Conservation (phyloP, 768 basidiomycete genomes). For the Cystofilobasidium ferigula region DNA sequence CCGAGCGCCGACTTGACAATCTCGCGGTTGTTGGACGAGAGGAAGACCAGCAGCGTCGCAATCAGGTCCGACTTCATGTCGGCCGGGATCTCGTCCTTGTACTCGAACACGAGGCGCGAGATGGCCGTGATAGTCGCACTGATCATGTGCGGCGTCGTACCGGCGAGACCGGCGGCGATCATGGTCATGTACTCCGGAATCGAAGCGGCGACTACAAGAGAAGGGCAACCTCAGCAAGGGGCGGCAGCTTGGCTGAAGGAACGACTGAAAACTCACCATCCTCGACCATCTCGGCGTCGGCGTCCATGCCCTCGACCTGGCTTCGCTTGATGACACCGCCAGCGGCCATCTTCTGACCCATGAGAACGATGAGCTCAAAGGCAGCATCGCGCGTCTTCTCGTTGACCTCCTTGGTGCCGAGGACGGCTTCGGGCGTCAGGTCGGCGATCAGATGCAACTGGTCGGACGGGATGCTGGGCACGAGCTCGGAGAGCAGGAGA, state of each 20-base stretch:
- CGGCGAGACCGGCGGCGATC: slow-evolving; percentile 88
- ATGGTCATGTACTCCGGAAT: slow-evolving; percentile 92
- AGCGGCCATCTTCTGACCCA: slow-evolving; percentile 81
- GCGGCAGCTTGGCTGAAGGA: background rate
- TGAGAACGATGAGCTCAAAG: slow-evolving; percentile 76
- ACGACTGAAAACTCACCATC: slow-evolving; percentile 22
- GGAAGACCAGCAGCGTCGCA: slow-evolving; percentile 74
- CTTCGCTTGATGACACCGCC: slow-evolving; percentile 72
- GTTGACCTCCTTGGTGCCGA: slow-evolving; percentile 94
- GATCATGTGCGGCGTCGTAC: slow-evolving; percentile 92
- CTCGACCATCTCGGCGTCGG: slow-evolving; percentile 19
- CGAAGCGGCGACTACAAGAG: slow-evolving; percentile 50
- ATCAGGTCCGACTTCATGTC: slow-evolving; percentile 74
- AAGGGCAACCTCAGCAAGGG: slow-evolving; percentile 23
- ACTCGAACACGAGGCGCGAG: slow-evolving; percentile 88
- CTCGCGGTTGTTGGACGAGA: slow-evolving; percentile 81
- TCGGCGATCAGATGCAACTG: slow-evolving; percentile 74
- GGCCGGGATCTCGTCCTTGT: slow-evolving; percentile 64
- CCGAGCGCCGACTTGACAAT: slow-evolving; percentile 95
- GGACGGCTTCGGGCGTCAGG: slow-evolving; percentile 81
- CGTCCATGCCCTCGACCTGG: slow-evolving; percentile 55
- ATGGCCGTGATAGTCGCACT: slow-evolving; percentile 91
- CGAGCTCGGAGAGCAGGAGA: slow-evolving; percentile 56
- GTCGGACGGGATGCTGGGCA: slow-evolving; percentile 56
- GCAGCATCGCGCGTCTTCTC: slow-evolving; percentile 80